A percentile compares a stretch with the other conserved stretches of the same genome.
These are phyloP conservation scores for Vanderwaltozyma yarrowii DNA, from an alignment of 805 yeast genomes.

Conservation along the genomic window DNA sequence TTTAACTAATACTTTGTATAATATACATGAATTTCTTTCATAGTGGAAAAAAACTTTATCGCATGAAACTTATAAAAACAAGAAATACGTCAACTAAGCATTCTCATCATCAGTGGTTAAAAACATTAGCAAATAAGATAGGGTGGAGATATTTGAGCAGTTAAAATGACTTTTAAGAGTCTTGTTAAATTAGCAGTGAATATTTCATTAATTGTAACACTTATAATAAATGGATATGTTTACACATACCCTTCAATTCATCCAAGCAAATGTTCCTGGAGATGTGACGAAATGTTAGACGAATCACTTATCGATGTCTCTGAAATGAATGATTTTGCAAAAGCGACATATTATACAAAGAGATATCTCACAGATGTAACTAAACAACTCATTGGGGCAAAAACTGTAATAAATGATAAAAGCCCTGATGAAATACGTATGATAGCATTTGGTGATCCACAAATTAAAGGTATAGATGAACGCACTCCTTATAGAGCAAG, in stretches of 20 bases:
- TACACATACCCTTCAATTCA: constrained; percentile 66
- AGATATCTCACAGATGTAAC: constrained; percentile 25
- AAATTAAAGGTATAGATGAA: constrained; percentile 81
- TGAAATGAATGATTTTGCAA: constrained; percentile 10
- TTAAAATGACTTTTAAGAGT: neutral
- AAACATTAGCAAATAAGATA: neutral
- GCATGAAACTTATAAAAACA: too few species aligned
- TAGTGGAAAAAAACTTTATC: too few species aligned
- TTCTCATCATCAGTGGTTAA: neutral
- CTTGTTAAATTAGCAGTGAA: neutral
- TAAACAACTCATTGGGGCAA: constrained; percentile 6
- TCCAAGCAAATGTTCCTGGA: constrained; percentile 53
- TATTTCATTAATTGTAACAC: constrained; percentile 27
- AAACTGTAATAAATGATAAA: neutral
- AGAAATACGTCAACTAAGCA: neutral
- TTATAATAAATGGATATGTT: constrained; percentile 49
- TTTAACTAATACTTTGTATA: too few species aligned
- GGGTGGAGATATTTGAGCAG: too few species aligned
- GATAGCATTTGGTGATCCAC: constrained; percentile 92
- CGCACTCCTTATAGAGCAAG: constrained; percentile 60
- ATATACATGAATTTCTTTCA: too few species aligned
- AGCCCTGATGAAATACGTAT: constrained; percentile 36
- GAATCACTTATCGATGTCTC: constrained; percentile 1
- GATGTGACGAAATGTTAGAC: constrained; percentile 8
- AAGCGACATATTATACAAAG: constrained; percentile 19